Percentiles rank a stretch among this genome's conserved stretches.
phyloP scores from a whole-genome alignment of 768 basidiomycete species.

The Calocybe gangraenosa region DNA sequence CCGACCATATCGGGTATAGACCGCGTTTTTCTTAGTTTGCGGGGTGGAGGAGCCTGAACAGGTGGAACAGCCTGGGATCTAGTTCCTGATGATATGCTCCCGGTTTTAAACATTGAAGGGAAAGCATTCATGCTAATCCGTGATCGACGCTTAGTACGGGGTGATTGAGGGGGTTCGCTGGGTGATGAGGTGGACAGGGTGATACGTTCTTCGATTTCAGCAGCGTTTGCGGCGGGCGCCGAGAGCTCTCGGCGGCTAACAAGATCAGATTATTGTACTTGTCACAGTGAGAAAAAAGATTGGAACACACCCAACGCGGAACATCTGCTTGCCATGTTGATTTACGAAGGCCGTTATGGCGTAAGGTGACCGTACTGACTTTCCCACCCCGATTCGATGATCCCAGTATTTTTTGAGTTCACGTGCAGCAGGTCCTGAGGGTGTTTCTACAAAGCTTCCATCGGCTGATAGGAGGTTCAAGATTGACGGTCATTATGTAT shows the following conservation, averaged over 20 bases:
- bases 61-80: slow-evolving; percentile 23
- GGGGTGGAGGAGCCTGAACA: slow-evolving; percentile 26
- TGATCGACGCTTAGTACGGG: slow-evolving; percentile 50
- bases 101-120: slow-evolving; percentile 46
- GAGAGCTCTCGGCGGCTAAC: slow-evolving; percentile 55
- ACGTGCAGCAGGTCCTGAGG: slow-evolving; percentile 69
- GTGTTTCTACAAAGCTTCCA: slow-evolving; percentile 75
- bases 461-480: slow-evolving; percentile 40
- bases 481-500: slow-evolving; percentile 13
- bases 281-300: not conserved
- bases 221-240: slow-evolving; percentile 53
- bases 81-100: slow-evolving; percentile 22
- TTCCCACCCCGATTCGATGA: slow-evolving; percentile 59
- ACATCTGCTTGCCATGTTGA: slow-evolving; percentile 76
- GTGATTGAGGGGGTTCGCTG: slow-evolving; percentile 34
- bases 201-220: slow-evolving; percentile 45
- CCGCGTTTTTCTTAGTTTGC: slow-evolving; percentile 67
- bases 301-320: slow-evolving; percentile 65
- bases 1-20: slow-evolving; percentile 64
- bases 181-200: slow-evolving; percentile 27
- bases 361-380: slow-evolving; percentile 70
- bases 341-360: slow-evolving; percentile 80
- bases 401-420: slow-evolving; percentile 79
- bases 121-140: slow-evolving; percentile 66
- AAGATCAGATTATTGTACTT: slow-evolving; percentile 5